These are phyloP conservation scores for Cercophora samala DNA, from an alignment of 495 filamentous ascomycete species.

Conservation along the genomic window DNA sequence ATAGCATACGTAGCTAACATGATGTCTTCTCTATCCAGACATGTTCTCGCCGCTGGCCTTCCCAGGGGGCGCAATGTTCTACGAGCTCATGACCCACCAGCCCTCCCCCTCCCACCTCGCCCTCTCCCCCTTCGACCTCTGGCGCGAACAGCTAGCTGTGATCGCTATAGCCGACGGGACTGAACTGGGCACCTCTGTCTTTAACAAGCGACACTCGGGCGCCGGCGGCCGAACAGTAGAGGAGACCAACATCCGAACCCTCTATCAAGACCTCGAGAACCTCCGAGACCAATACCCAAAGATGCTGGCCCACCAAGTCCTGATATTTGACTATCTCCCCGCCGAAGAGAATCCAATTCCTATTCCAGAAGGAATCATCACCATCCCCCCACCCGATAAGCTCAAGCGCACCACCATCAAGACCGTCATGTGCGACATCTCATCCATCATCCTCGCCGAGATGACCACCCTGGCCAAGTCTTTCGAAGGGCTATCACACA, in stretches of 20 bases:
- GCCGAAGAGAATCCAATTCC: conserved; percentile 40
- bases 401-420: conserved; percentile 88
- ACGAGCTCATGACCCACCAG: conserved; percentile 78
- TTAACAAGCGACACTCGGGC: conserved; percentile 46
- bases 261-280: conserved; percentile 66
- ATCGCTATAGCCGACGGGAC: conserved; percentile 74
- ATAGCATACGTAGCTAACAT: conserved; percentile 30
- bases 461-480: conserved; percentile 83
- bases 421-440: conserved; percentile 90
- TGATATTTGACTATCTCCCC: conserved; percentile 71
- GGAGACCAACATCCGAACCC: conserved; percentile 47
- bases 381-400: conserved; percentile 67
- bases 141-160: conserved; percentile 73
- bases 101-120: conserved; percentile 73
- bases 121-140: conserved; percentile 80
- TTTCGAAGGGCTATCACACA: conserved; percentile 70
- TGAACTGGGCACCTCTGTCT: conserved; percentile 48
- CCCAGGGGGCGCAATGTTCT: conserved; percentile 82
- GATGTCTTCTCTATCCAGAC: conserved; percentile 49
- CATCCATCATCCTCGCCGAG: conserved; percentile 77
- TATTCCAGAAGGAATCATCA: conserved; percentile 60
- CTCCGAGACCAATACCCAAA: conserved; percentile 68
- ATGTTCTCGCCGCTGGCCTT: conserved; percentile 95
- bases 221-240: conserved; percentile 38
- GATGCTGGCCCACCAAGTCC: conserved; percentile 69